Evolutionary conservation across 2,329 filamentous ascomycete species (phyloP), one percentile per base, ranked within the genome.

Genomic region (Pleoardoris graminearum): DNA sequence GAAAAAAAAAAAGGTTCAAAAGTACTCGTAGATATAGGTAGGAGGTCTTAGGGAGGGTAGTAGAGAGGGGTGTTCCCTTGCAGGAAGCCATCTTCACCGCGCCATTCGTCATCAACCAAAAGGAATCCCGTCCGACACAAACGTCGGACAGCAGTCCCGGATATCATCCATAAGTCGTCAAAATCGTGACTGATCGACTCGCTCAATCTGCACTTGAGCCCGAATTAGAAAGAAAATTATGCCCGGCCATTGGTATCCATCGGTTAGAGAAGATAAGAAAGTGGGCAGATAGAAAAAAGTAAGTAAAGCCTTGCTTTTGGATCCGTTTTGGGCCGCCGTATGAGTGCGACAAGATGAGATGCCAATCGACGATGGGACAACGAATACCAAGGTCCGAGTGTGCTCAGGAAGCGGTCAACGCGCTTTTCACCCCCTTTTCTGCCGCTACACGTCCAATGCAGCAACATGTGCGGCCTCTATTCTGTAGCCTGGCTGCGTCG

Each of bases 401-500:
- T 33, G 33, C 29, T 45, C 39, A 25, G 47, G 37, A 50, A 50
- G 50, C 47, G 50, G 46, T 45, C 54, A 44, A 44, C 42, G 46
- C 47, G 42, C 33, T 36, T 50, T 27, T 33, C n/a, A 11, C 39
- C 30, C 32, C 38, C 41, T 7, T 36, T 16, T 7, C 33, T n/a
- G n/a, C 17, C 45, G 27, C 37, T 29, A 48, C 35, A 46, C 32
- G 21, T 44, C 32, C 37, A 38, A 32, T 37, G 38, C 8, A 38
- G 25, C 35, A 47, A 50, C 50, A 42, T 53, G 37, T 41, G 29
- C 43, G 23, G 37, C 22, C 33, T 50, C 55, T 67, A 84, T 68
- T 84, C 82, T 61, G 82, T 80, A 39, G 82, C 80, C 57, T 86
- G 84, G 81, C 91, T 96, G 73, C 94, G 90, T 68, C 94, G 91